These are phyloP conservation scores for Pseudocercospora musae DNA, from an alignment of 2,329 filamentous ascomycete species.

Conservation along the genomic window DNA sequence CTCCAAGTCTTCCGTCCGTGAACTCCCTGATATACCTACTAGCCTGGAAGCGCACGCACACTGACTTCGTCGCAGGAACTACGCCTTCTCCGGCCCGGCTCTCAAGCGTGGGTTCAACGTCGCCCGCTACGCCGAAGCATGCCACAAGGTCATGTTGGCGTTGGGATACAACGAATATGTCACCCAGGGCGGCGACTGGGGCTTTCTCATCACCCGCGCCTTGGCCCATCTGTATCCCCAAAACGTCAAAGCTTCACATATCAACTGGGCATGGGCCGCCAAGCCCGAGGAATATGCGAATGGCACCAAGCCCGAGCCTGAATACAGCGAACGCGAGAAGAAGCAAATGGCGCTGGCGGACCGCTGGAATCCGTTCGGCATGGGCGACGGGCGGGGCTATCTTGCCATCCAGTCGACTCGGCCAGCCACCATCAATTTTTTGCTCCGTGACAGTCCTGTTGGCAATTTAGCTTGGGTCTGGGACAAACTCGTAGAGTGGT, in stretches of 20 bases:
- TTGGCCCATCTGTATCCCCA: constrained; percentile 59
- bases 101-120: constrained; percentile 49
- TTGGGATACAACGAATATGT: constrained; percentile 60
- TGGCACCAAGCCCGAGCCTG: constrained; percentile 9
- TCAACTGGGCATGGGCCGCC: constrained; percentile 36
- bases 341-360: constrained; percentile 42
- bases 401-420: constrained; percentile 60
- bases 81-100: constrained; percentile 65
- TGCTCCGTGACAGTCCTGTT: constrained; percentile 65
- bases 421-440: constrained; percentile 69
- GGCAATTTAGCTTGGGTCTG: constrained; percentile 70
- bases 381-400: constrained; percentile 57
- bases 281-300: constrained; percentile 37
- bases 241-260: constrained; percentile 52
- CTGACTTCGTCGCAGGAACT: constrained; percentile 37
- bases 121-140: constrained; percentile 52
- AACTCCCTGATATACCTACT: too few species aligned
- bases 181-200: constrained; percentile 53
- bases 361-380: constrained; percentile 57
- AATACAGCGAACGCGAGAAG: constrained; percentile 51
- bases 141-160: constrained; percentile 58
- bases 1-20: constrained; percentile 61
- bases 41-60: too few species aligned
- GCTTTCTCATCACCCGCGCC: constrained; percentile 55
- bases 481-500: constrained; percentile 77